These are phyloP conservation scores for Hamigera avellanea DNA, from an alignment of 495 filamentous ascomycete genomes.

Conservation along the genomic window DNA sequence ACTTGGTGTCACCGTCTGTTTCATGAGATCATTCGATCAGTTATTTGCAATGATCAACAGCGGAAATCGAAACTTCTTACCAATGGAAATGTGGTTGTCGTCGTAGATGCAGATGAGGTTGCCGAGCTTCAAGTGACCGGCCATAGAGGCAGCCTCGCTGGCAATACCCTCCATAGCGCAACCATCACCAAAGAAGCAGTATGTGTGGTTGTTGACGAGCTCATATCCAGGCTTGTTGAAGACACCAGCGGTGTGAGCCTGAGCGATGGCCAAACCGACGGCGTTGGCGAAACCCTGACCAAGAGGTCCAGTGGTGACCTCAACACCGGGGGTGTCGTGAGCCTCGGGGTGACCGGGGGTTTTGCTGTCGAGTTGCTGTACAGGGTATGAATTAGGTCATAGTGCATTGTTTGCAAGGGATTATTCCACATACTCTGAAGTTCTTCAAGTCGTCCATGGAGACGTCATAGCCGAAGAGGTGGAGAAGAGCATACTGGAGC, in stretches of 20 bases:
- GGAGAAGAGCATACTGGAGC: conserved; percentile 97
- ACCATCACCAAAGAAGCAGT: conserved; percentile 91
- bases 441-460: conserved; percentile 83
- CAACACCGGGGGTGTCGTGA: conserved; percentile 90
- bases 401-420: too few species aligned
- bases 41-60: background rate
- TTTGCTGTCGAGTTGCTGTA: conserved; percentile 73
- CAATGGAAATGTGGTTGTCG: conserved; percentile 95
- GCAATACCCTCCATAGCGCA: conserved; percentile 98
- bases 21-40: background rate
- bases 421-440: conserved; percentile 83
- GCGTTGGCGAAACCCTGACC: conserved; percentile 93
- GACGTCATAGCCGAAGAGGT: conserved; percentile 85
- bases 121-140: conserved; percentile 92
- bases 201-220: conserved; percentile 93
- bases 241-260: conserved; percentile 74
- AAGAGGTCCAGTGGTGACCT: conserved; percentile 95
- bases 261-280: conserved; percentile 92
- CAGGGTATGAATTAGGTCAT: background rate
- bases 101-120: conserved; percentile 97
- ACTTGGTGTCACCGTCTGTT: conserved; percentile 84
- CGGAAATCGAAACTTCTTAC: conserved; percentile 26
- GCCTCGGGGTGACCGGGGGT: conserved; percentile 95
- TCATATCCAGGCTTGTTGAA: conserved; percentile 98
- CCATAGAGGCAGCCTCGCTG: conserved; percentile 79